Evolutionary conservation across 2,329 filamentous ascomycete species (phyloP).

Genomic region (Aspergillus spinulosporus): DNA sequence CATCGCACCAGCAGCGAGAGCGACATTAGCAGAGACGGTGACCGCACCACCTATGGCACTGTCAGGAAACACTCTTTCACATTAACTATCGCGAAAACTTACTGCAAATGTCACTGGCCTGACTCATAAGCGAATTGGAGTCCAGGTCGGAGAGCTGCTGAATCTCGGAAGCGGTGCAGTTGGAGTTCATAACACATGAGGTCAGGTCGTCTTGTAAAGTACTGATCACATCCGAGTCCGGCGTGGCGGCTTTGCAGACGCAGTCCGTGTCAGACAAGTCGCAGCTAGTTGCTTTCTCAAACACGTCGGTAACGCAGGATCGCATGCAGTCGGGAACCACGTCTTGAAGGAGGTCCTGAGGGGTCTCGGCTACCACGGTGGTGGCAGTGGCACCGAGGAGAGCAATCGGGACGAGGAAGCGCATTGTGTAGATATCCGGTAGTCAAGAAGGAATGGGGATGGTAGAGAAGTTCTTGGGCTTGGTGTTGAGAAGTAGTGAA

Average conservation of each 20-base stretch:
- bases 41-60: not conserved
- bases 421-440: constrained; percentile 6
- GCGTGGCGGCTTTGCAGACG: not conserved
- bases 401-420: constrained; percentile 9
- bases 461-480: too few relatives aligned
- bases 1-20: constrained; percentile 7
- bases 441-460: not conserved
- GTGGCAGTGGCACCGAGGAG: constrained; percentile 7
- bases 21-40: not conserved
- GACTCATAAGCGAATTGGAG: not conserved
- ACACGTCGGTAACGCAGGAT: not conserved
- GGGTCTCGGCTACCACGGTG: not conserved
- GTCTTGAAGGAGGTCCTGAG: not conserved
- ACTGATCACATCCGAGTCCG: not conserved
- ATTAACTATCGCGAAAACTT: not conserved
- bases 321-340: not conserved
- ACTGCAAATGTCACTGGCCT: not conserved
- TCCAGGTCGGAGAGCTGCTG: not conserved
- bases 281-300: not conserved
- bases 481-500: too few relatives aligned
- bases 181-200: not conserved
- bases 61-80: not conserved
- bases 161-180: not conserved
- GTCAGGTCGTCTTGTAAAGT: not conserved
- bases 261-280: not conserved